Evolutionary conservation across 257 asterid genomes (phyloP).

Genomic region (Nicotiana otophora): DNA sequence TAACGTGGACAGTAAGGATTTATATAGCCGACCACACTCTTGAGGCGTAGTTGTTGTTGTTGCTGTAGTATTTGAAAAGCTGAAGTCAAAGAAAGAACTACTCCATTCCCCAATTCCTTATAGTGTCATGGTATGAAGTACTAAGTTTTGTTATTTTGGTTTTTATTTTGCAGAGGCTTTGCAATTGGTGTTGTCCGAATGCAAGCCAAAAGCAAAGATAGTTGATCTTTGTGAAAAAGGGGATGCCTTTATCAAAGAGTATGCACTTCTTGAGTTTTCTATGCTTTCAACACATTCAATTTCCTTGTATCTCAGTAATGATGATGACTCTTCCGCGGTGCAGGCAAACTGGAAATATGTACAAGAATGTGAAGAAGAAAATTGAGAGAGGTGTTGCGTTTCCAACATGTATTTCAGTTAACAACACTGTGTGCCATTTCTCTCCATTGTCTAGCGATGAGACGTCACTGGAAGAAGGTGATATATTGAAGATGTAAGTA

Average conservation of each 20-base stretch:
- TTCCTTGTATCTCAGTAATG: not conserved
- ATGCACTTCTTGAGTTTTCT: slow-evolving; percentile 13
- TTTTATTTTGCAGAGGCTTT: slow-evolving; percentile 66
- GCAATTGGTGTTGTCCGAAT: slow-evolving; percentile 65
- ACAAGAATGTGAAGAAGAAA: slow-evolving; percentile 92
- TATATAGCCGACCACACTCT: too few species aligned
- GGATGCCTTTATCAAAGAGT: slow-evolving; percentile 76
- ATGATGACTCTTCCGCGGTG: not conserved
- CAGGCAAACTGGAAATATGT: slow-evolving; percentile 89
- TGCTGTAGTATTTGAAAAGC: not conserved
- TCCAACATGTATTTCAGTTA: slow-evolving; percentile 88
- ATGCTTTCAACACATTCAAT: not conserved
- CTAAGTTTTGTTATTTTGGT: not conserved
- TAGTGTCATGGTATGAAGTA: not conserved
- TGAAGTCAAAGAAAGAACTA: not conserved
- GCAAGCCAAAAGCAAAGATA: slow-evolving; percentile 76
- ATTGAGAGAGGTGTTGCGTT: slow-evolving; percentile 91
- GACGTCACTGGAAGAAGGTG: slow-evolving; percentile 65
- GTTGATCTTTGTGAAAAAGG: slow-evolving; percentile 87
- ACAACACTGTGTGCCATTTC: slow-evolving; percentile 76
- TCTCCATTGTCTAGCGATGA: slow-evolving; percentile 82
- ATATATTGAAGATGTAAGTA: slow-evolving; percentile 70
- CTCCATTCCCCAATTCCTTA: not conserved
- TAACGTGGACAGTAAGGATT: too few species aligned
- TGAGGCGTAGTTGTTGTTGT: too few species aligned